A percentile compares a stretch with the other conserved stretches of the same genome.
Conservation (phyloP, 2,329 filamentous ascomycete genomes). For the Hirsutella rhossiliensis region DNA sequence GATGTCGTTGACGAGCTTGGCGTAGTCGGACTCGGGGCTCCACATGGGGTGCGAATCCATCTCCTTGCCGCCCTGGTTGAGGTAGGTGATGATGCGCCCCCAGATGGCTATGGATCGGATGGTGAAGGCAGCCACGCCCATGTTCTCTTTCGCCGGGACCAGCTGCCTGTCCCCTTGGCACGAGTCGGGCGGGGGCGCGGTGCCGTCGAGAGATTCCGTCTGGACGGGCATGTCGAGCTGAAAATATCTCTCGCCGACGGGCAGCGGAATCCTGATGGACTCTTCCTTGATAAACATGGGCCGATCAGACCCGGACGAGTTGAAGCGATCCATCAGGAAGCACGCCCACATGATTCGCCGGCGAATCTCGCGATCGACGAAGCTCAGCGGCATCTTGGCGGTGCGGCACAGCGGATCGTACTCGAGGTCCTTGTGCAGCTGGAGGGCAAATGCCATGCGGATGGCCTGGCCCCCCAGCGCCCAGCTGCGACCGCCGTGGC, state of each 20-base stretch:
- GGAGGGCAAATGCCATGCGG: slow-evolving; percentile 91
- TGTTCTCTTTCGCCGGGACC: slow-evolving; percentile 62
- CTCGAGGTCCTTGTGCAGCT: slow-evolving; percentile 84
- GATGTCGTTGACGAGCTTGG: slow-evolving; percentile 55
- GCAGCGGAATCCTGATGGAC: slow-evolving; percentile 77
- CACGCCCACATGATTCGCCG: slow-evolving; percentile 96
- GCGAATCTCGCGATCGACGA: slow-evolving; percentile 86
- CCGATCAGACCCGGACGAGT: slow-evolving; percentile 85
- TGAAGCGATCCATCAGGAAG: slow-evolving; percentile 95
- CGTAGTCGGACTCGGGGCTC: slow-evolving; percentile 68
- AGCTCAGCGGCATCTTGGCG: slow-evolving; percentile 58
- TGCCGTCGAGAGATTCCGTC: slow-evolving; percentile 72
- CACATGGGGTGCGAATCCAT: slow-evolving; percentile 68
- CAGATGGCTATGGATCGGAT: slow-evolving; percentile 77
- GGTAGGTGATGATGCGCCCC: slow-evolving; percentile 79
- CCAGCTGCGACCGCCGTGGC: slow-evolving; percentile 92
- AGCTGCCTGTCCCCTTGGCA: slow-evolving; percentile 48
- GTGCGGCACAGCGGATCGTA: slow-evolving; percentile 61
- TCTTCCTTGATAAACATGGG: slow-evolving; percentile 87
- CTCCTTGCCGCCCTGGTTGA: slow-evolving; percentile 82
- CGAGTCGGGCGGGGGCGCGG: slow-evolving; percentile 49
- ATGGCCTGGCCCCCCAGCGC: slow-evolving; percentile 90
- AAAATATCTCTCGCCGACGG: slow-evolving; percentile 82
- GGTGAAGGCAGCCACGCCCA: slow-evolving; percentile 89
- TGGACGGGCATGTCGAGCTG: slow-evolving; percentile 81